These are phyloP conservation scores for Staphylotrichum longicolle DNA, from an alignment of 495 filamentous ascomycete species.

Conservation along the genomic window DNA sequence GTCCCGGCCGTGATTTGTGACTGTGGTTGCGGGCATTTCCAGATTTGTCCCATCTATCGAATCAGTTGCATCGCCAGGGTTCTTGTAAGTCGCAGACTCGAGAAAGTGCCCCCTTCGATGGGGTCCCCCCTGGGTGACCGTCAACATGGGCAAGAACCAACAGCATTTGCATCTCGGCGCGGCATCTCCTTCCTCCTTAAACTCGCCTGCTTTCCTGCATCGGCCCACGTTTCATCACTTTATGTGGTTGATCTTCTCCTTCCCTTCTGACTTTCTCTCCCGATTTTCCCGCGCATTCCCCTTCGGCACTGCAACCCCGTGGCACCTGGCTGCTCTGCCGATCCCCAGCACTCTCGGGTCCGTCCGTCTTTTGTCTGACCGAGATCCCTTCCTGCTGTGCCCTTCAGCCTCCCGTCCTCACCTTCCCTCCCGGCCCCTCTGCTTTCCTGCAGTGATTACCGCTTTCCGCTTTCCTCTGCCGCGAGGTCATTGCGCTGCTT, in stretches of 20 bases:
- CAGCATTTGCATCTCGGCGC: not conserved
- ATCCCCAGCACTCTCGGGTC: not conserved
- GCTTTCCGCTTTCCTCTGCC: not conserved
- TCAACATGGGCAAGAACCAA: conserved; percentile 1
- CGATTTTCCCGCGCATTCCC: not conserved
- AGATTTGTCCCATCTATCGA: conserved; percentile 11
- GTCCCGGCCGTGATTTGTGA: not conserved
- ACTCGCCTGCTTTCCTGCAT: conserved; percentile 2
- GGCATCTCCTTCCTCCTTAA: conserved; percentile 10
- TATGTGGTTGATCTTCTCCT: conserved; percentile 14
- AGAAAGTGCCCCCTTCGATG: not conserved
- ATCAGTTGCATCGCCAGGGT: conserved; percentile 8
- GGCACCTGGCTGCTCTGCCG: conserved; percentile 12
- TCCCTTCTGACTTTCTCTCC: conserved; percentile 8
- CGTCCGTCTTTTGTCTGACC: not conserved
- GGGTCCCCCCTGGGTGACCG: not conserved
- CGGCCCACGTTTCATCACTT: conserved; percentile 20
- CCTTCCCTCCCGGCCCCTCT: not conserved
- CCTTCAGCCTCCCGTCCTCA: not conserved
- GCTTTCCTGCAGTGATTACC: not conserved
- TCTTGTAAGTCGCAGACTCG: not conserved
- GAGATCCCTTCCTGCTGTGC: conserved; percentile 9
- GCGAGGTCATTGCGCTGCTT: conserved; percentile 2
- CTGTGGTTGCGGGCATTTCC: conserved; percentile 15
- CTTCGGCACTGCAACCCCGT: conserved; percentile 21